Base-by-base conservation (phyloP, 2,329 filamentous ascomycete species). In the Phyllosticta paracitricarpa region DNA sequence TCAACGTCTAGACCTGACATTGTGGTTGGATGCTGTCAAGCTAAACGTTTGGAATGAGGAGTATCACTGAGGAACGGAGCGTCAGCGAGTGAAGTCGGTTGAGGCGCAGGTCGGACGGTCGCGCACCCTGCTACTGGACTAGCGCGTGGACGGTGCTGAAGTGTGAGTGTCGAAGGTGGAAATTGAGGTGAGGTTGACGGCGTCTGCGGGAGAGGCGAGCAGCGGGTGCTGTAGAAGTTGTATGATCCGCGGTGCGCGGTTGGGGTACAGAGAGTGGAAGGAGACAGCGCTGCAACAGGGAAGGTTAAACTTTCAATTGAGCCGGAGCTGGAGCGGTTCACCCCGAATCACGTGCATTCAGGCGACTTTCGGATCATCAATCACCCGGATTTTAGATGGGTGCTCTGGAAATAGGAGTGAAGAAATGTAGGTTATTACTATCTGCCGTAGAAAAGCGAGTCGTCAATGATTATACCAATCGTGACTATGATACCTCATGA, bases 1-100 rank as follows among this genome's bases (percentile, higher is more conserved):
- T 97, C 92, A 69, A 97, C 90, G 72, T 96, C 91, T 67, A 87
- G 79, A 74, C 81, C 82, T 55, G 85, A 85, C 85, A 88, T 88
- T 68, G 68, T 78, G 75, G 69, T 62, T 61, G 52, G 58, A 61
- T 35, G 58, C 48, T 61, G 58, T 62, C 60, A 58, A 56, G 59
- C 56, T 51, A 54, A 57, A 61, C 51, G 26, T 60, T 57, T 54
- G 40, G 57, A 57, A 51, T 58, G 57, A 61, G 58, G 57, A 61
- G 30, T 48, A 28, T 64, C 63, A 64, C 63, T 64, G 40, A 14
- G 33, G 58, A 35, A 26, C 40, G 28, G 30, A 28, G 51, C 60
- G 53, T 63, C 57, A 63, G 63, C 56, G 33, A 33, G 59, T 57
- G 57, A 48, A 19, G 62, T 25, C 51, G 35, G 33, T 51, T 48